A percentile compares a stretch with the other conserved stretches of the same genome.
Evolutionary conservation across 257 asterid genomes (phyloP).

Genomic region (Coffea eugenioides): DNA sequence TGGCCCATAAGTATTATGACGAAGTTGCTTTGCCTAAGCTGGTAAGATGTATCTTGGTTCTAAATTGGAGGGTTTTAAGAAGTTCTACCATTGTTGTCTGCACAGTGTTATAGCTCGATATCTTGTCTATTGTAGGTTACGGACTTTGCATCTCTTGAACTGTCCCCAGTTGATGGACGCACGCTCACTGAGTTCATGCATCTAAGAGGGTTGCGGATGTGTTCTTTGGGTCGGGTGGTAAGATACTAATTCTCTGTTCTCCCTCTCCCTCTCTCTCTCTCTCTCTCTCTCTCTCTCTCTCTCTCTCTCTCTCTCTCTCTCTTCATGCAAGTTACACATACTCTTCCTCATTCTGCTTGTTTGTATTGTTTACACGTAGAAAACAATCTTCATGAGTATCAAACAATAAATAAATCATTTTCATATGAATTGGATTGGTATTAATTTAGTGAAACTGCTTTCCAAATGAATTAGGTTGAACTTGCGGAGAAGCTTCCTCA

Average conservation of each 20-base stretch:
- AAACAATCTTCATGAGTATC: not conserved
- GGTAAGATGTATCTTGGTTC: constrained; percentile 44
- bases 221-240: constrained; percentile 96
- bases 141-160: constrained; percentile 98
- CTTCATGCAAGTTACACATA: not conserved
- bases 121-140: constrained; percentile 61
- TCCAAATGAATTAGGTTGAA: constrained; percentile 70
- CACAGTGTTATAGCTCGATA: constrained; percentile 13
- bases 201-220: constrained; percentile 89
- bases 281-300: not conserved
- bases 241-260: constrained; percentile 26
- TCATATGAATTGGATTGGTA: not conserved
- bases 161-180: constrained; percentile 99
- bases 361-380: not conserved
- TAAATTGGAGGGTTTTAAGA: constrained; percentile 10
- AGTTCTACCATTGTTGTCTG: constrained; percentile 11
- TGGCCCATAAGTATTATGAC: constrained; percentile 77
- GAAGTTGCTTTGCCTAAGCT: constrained; percentile 94
- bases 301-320: constrained; percentile 11
- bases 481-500: constrained; percentile 98
- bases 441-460: not conserved
- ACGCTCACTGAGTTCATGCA: constrained; percentile 98
- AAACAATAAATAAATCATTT: not conserved
- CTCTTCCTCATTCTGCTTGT: constrained; percentile 1
- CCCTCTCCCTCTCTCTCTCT: constrained; percentile 16